Base-by-base conservation (phyloP, 495 filamentous ascomycete genomes). In the Lasiosphaeris hirsuta region DNA sequence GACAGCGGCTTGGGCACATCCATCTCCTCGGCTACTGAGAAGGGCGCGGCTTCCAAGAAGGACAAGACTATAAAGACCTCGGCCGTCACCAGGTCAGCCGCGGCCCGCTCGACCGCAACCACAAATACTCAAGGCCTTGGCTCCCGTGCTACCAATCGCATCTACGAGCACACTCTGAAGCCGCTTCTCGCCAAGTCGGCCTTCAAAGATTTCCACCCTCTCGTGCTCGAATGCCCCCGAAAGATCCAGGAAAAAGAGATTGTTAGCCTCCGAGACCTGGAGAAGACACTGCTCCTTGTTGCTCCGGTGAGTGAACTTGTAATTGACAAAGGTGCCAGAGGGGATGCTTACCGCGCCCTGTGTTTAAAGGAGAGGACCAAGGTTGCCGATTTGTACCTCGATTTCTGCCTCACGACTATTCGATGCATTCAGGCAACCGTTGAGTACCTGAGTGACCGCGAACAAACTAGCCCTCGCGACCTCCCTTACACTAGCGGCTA, bases 401-500 rank as follows among this genome's bases (percentile, higher is more conserved):
- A 83, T 47, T 96, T 96, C 75, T 92, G 89, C 79, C 84, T 93
- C 67, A 85, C 84, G 62, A 90, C 92, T 30, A 90, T 96, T 65
- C 85, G 85, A 71, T 90, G 88, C 73, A 81, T 96, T 51, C 87
- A 91, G 70, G 85, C 89, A 33, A 90, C 90, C 10, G 87, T 90
- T 67, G 84, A 88, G 64, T 83, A 84, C 69, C 77, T 96, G 14
- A 85, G 81, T 75, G 90, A 90, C 63, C 83, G 83, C 59, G 93
- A 97, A 69, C 85, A 89, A 67, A 87, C 85, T 43, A 82, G 88
- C 60, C 87, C 89, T 41, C 73, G 83, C 69, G 93, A 97, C 69
- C 84, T 85, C 55, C 90, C 90, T 36, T 97, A 96, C 76, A 90
- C 83, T 81, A 88, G 86, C 79, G 86, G 85, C 59, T 97, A 97